Evolutionary conservation across 140 eudicot species (phyloP).

Genomic region (Anethum foeniculum): DNA sequence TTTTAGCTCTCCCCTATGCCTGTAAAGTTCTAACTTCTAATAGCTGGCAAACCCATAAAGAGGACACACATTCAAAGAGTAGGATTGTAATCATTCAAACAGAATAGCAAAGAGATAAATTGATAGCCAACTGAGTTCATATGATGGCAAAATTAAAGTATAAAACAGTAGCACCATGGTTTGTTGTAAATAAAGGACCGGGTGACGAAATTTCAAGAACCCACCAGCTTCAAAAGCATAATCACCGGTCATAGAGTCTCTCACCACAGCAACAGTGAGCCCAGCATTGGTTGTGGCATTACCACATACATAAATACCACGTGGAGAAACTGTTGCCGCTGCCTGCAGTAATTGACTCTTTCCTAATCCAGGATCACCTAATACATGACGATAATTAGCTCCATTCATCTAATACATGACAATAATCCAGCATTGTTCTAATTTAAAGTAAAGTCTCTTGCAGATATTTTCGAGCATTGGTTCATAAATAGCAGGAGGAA

Average conservation of each 20-base stretch:
- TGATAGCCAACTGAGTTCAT: no score
- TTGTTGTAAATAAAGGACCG: neutral
- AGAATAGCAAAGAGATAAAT: neutral
- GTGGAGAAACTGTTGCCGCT: constrained; percentile 94
- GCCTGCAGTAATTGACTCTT: constrained; percentile 97
- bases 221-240: constrained; percentile 98
- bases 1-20: neutral
- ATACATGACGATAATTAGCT: constrained; percentile 7
- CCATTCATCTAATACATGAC: constrained; percentile 3
- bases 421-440: neutral
- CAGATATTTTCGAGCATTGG: constrained; percentile 1
- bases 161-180: neutral
- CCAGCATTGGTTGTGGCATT: constrained; percentile 98
- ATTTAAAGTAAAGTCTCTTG: neutral
- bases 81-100: neutral
- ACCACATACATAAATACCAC: constrained; percentile 94
- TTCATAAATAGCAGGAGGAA: constrained; percentile 8
- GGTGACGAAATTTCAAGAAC: constrained; percentile 3
- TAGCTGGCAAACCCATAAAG: neutral
- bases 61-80: neutral
- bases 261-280: constrained; percentile 94
- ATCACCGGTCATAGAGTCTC: constrained; percentile 88
- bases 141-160: neutral
- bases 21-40: neutral
- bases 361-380: constrained; percentile 98